These are phyloP conservation scores for Salvia rosmarinus DNA, from an alignment of 257 asterid genomes.

Conservation along the genomic window DNA sequence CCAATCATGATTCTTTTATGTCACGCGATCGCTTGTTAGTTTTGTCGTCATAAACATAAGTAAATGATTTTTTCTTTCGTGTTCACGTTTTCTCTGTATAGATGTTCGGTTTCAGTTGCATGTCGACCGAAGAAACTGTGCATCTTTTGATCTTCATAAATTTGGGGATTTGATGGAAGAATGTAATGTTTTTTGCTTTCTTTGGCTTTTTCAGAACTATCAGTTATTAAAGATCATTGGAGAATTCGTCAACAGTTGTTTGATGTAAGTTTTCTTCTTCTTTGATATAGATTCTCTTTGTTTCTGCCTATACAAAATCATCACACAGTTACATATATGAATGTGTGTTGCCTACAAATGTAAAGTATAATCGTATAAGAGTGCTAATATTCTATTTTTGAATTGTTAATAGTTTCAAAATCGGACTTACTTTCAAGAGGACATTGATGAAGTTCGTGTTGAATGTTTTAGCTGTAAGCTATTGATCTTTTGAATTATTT, in stretches of 20 bases:
- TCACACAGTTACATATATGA: too few species aligned
- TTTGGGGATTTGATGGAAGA: neutral
- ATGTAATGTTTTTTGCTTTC: slow-evolving; percentile 2
- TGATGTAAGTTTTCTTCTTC: slow-evolving; percentile 51
- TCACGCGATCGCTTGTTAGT: too few species aligned
- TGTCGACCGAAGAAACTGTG: slow-evolving; percentile 2
- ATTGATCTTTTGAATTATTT: too few species aligned
- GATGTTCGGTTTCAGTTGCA: slow-evolving; percentile 16
- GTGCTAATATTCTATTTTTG: too few species aligned
- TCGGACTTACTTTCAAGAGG: too few species aligned
- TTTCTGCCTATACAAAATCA: neutral
- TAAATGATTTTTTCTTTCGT: neutral
- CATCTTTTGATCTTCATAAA: slow-evolving; percentile 6
- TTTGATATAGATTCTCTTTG: slow-evolving; percentile 41
- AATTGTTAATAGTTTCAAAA: too few species aligned
- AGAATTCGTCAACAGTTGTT: slow-evolving; percentile 59
- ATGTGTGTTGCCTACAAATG: too few species aligned
- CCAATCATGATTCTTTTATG: too few species aligned
- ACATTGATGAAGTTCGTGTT: too few species aligned
- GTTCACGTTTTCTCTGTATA: neutral
- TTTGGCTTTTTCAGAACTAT: slow-evolving; percentile 27
- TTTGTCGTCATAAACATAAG: neutral
- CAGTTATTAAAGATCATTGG: slow-evolving; percentile 77
- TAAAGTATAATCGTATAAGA: too few species aligned
- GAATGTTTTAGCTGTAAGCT: too few species aligned